A percentile compares a stretch with the other conserved stretches of the same genome.
phyloP scores from a whole-genome alignment of 2,329 filamentous ascomycete species.

The Peltaster fructicola region DNA sequence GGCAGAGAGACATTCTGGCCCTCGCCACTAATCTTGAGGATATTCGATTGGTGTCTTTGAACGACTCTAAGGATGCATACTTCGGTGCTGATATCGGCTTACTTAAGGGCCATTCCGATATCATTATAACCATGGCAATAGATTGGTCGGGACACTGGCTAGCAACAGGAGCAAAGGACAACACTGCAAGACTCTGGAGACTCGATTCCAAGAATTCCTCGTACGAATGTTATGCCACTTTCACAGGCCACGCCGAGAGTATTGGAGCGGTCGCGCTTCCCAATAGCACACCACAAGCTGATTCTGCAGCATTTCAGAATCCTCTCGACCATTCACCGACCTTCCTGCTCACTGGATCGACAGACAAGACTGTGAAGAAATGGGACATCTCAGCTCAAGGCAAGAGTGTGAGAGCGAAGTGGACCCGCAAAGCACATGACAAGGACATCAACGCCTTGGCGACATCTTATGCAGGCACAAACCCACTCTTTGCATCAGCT shows the following conservation, averaged over 20 bases:
- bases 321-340: conserved; percentile 64
- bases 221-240: conserved; percentile 62
- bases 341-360: conserved; percentile 80
- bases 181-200: conserved; percentile 79
- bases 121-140: conserved; percentile 82
- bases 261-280: conserved; percentile 78
- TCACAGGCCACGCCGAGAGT: conserved; percentile 87
- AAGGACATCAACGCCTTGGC: conserved; percentile 97
- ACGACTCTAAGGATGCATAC: conserved; percentile 30
- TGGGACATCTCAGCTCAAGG: conserved; percentile 51
- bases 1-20: conserved; percentile 65
- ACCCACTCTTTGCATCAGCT: conserved; percentile 78
- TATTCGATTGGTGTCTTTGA: conserved; percentile 65
- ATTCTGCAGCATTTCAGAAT: conserved; percentile 51
- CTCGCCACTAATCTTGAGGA: conserved; percentile 92
- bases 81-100: conserved; percentile 82
- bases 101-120: conserved; percentile 81
- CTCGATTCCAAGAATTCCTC: conserved; percentile 59
- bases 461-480: conserved; percentile 43
- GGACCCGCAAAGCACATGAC: conserved; percentile 89
- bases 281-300: conserved; percentile 46
- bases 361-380: conserved; percentile 87
- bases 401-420: conserved; percentile 48
- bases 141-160: conserved; percentile 98
- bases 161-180: conserved; percentile 90